Evolutionary conservation across 305 asterid species (phyloP), one percentile per base, ranked within the genome.

Genomic region (Solanum hybrid): DNA sequence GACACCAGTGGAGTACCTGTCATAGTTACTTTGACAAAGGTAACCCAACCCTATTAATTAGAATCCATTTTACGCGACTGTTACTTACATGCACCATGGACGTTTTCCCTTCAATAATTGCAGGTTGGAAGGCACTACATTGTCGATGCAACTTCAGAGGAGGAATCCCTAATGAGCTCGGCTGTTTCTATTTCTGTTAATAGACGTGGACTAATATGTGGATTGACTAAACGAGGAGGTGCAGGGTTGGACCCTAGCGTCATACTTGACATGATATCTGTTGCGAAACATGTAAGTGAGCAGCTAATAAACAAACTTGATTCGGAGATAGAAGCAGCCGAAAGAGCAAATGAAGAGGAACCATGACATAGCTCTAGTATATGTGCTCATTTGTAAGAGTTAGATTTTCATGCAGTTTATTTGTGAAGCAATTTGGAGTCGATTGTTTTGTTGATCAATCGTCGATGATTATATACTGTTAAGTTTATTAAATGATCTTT

Each of bases 161-260:
- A 97, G 94, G 99, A 97, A 91, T 95, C 99, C 81, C 96, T 95
- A 88, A 97, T 97, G 98, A 96, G 97, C 90, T 97, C 98, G 0
- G 98, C 99, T 64, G 90, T 97, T 36, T 95, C 98, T 8, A 91
- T 96, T 89, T 96, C 98, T 31, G 89, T 96, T 7, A 96, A 96
- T 85, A 91, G 98, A 94, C 93, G 91, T 66, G 98, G 98, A 31
- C 88, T 86, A 27, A 91, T 97, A 87, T 96, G 98, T n/a, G 99
- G 98, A 64, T 89, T 96, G 85, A 97, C 95, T 10, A 97, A 97
- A 90, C 91, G 98, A 88, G 99, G 97, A 46, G 99, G 97, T 37
- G 94, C 96, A 1, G 98, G 96, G 26, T 91, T 96, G 27, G 95
- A 95, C 87, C 97, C 98, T 24, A 94, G 96, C 91, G 88, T 95